Evolutionary conservation across 371 early-diverging fungal species (phyloP).

Genomic region (Mucor lusitanicus): DNA sequence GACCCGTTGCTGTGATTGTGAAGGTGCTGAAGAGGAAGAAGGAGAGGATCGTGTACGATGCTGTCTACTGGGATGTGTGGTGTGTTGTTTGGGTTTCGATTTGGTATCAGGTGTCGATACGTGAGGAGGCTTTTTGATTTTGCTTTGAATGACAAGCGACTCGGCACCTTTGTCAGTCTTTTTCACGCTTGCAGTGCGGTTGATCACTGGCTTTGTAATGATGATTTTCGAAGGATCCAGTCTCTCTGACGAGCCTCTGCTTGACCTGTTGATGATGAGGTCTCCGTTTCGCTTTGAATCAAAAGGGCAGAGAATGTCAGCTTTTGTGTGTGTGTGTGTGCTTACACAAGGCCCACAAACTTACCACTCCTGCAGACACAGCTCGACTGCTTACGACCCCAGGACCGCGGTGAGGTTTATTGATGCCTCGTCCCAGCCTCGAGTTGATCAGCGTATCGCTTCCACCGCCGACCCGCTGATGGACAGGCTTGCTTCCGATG

Average conservation of each 20-base stretch:
- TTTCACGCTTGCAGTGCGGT: background rate
- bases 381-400: background rate
- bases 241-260: background rate
- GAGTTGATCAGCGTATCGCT: background rate
- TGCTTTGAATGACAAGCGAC: conserved; percentile 2
- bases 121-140: background rate
- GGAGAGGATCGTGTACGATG: background rate
- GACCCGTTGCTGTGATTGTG: background rate
- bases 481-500: background rate
- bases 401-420: conserved; percentile 1
- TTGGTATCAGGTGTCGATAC: background rate
- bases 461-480: background rate
- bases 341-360: background rate
- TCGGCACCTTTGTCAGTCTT: background rate
- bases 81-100: background rate
- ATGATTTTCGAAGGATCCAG: conserved; percentile 17
- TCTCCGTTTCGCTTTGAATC: background rate
- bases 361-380: background rate
- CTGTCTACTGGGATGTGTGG: background rate
- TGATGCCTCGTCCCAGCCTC: background rate
- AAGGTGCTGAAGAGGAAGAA: too few species aligned
- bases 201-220: conserved; percentile 16
- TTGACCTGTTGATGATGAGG: background rate
- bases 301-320: too few species aligned
- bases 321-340: too few species aligned